Evolutionary conservation across 345 rosid genomes (phyloP), one percentile per base, ranked within the genome.

Genomic region (Lagerstroemia speciosa): DNA sequence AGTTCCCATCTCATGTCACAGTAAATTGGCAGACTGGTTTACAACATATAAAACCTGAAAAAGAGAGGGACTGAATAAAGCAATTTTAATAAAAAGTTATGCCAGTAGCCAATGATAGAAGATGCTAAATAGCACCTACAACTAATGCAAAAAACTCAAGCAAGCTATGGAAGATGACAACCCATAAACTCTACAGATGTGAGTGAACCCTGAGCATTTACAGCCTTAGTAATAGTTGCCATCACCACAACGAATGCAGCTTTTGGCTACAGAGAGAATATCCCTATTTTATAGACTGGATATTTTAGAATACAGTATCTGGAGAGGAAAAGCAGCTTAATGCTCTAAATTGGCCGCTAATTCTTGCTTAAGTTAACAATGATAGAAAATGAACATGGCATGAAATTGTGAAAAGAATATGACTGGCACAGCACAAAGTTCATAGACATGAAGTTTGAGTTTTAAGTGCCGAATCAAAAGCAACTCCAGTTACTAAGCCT

Each of bases 1-100:
- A 71, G 76, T 81, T 36, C 79, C 92, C 96, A 93, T 90, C 37
- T 16, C 37, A 55, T 34, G 60, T 33, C 62, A 3, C 82, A 80
- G 29, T 10, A 30, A 8, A 30, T 27, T n/a, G 34, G 63, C 19
- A 58, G 34, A 58, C 33, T n/a, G 29, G 55, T 0, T 55, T 22
- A 55, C 63, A 41, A 8, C 7, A 27, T 1, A 55, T 55, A 55
- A 5, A 14, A 19, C 33, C 29, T 8, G 8, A 55, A 27, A 58
- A 58, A 15, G n/a, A n/a, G n/a, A n/a, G n/a, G 60, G 29, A 58
- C 24, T 19, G 8, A 48, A 48, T 14, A 48, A 3, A 16, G 24
- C 53, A 2, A 48, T 48, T 14, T 19, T 2, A 20, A 20, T 3
- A 48, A 48, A 48, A 48, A 0, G 5, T 8, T 22, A 20, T 48